These are phyloP conservation scores for Lecanicillium sp. DNA, from an alignment of 2,329 filamentous ascomycete species.

Conservation along the genomic window DNA sequence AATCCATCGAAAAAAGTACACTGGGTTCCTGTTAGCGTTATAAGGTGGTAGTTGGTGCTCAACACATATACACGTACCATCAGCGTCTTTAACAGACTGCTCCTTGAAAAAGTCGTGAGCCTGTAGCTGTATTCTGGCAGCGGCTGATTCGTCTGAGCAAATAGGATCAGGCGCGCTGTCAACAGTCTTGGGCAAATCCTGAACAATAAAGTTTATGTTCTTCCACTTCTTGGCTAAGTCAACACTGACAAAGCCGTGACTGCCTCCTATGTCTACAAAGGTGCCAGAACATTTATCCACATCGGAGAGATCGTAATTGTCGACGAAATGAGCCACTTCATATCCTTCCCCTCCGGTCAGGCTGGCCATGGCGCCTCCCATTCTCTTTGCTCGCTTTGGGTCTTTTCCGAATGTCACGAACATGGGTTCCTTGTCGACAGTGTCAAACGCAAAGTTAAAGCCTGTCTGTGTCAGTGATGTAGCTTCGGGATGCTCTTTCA, in stretches of 20 bases:
- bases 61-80: slow-evolving; percentile 27
- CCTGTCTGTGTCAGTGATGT: slow-evolving; percentile 38
- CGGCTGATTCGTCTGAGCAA: slow-evolving; percentile 27
- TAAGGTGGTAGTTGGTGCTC: not conserved
- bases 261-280: slow-evolving; percentile 52
- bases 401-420: slow-evolving; percentile 44
- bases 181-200: slow-evolving; percentile 43
- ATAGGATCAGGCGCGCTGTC: slow-evolving; percentile 36
- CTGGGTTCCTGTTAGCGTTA: slow-evolving; percentile 13
- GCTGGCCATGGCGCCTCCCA: slow-evolving; percentile 47
- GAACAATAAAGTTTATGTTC: slow-evolving; percentile 45
- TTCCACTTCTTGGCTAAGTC: slow-evolving; percentile 42
- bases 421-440: slow-evolving; percentile 42
- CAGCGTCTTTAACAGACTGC: slow-evolving; percentile 44
- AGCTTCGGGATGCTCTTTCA: slow-evolving; percentile 37
- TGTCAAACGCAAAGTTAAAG: slow-evolving; percentile 43
- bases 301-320: slow-evolving; percentile 44
- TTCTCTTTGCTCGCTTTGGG: slow-evolving; percentile 36
- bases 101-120: slow-evolving; percentile 50
- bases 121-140: slow-evolving; percentile 31
- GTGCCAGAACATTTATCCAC: slow-evolving; percentile 36
- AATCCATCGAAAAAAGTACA: slow-evolving; percentile 53
- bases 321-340: slow-evolving; percentile 41
- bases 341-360: slow-evolving; percentile 49
- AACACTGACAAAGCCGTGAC: slow-evolving; percentile 48